Percentiles rank a stretch among this genome's conserved stretches.
Conservation (phyloP, 2,329 filamentous ascomycete genomes). For the Aureobasidium melanogenum region DNA sequence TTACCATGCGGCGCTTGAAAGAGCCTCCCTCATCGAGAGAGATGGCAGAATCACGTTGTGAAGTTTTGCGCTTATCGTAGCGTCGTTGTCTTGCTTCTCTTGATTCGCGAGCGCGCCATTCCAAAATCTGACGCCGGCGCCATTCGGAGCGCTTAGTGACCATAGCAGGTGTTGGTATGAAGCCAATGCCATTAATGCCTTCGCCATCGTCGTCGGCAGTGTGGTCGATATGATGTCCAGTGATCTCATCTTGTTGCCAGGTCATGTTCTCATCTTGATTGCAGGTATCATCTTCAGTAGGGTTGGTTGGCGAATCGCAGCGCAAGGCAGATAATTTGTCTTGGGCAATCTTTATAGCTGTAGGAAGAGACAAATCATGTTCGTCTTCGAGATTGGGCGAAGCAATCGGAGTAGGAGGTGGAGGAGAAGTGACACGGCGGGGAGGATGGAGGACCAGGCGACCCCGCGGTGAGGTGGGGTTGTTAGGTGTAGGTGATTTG, state of each 20-base stretch:
- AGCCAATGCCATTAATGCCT: conserved; percentile 56
- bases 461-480: background rate
- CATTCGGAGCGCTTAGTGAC: conserved; percentile 48
- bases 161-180: conserved; percentile 51
- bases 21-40: conserved; percentile 5
- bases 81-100: conserved; percentile 50
- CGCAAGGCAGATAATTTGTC: conserved; percentile 4
- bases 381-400: background rate
- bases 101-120: conserved; percentile 52
- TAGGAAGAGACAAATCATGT: background rate
- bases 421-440: conserved; percentile 6
- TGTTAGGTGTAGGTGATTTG: background rate
- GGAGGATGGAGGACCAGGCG: conserved; percentile 3
- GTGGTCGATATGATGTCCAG: conserved; percentile 45
- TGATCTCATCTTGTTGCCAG: conserved; percentile 56
- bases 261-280: conserved; percentile 26
- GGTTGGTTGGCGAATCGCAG: background rate
- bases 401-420: background rate
- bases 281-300: background rate
- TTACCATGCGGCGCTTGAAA: conserved; percentile 14
- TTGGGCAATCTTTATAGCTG: background rate
- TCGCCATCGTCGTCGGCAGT: conserved; percentile 49
- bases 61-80: conserved; percentile 39
- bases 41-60: conserved; percentile 5
- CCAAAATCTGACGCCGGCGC: conserved; percentile 49